Evolutionary conservation across 1,284 basidiomycete genomes (phyloP), one percentile per base, ranked within the genome.

Genomic region (Cryptococcus sp.): DNA sequence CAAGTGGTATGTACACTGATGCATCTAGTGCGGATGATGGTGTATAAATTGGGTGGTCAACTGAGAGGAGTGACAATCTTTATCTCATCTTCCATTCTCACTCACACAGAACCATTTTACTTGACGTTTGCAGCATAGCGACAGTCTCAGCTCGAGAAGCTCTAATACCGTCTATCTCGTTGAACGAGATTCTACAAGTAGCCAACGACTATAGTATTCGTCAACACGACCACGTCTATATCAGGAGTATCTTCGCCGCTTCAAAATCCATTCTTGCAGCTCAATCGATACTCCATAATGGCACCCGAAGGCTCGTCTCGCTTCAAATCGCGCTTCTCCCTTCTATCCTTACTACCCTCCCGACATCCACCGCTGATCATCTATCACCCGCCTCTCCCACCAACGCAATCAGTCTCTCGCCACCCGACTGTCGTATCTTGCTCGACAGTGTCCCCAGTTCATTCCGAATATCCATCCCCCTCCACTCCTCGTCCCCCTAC

Each of bases 251-350:
- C 8, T 34, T 7, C 13, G 29, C 29, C 29, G 29, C 8, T 5
- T 34, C 29, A 34, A 13, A 7, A 34, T 10, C 5, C 29, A 34
- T 10, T 34, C 29, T 34, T 10, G 3, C 29, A 7, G 29, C 29
- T 34, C 29, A 34, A 34, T 34, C 29, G 41, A 5, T 16, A 8
- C 41, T 8, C 5, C 45, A 56, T 16, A 43, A 52, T 41, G 49
- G 26, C 54, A 15, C 55, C 47, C 39, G 56, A 63, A 17, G 57
- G 3, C 20, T 46, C 55, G 13, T 29, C 47, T 39, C 58, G 66
- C 34, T 70, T 66, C 64, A 69, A 70, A 57, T 67, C 67, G 17
- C 66, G 71, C 22, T 75, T 75, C 64, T 73, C 71, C 17, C 47
- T 71, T 57, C 47, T 65, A 20, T 70, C 73, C 22, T 55, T 73